Evolutionary conservation across 148 eudicot species (phyloP).

Genomic region (Talinum fruticosum): DNA sequence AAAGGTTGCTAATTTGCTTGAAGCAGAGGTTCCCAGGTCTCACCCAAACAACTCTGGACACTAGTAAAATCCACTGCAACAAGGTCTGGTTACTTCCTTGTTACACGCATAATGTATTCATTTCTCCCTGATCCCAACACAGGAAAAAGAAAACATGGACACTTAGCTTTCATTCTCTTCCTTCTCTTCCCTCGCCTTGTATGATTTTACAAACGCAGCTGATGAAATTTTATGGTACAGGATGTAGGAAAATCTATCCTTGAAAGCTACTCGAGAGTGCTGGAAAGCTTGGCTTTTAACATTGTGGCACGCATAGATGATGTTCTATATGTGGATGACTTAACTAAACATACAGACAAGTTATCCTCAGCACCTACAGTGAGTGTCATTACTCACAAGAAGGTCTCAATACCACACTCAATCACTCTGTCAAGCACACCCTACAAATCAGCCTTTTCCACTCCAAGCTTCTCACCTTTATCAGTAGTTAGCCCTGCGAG

Average conservation of each 20-base stretch:
- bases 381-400: constrained; percentile 56
- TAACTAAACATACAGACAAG: constrained; percentile 56
- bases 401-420: constrained; percentile 39
- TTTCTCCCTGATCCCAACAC: too few relatives aligned
- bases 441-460: constrained; percentile 37
- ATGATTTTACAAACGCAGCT: not conserved
- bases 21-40: constrained; percentile 80
- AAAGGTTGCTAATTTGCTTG: constrained; percentile 62
- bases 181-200: not conserved
- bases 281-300: constrained; percentile 81
- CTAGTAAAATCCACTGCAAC: constrained; percentile 74
- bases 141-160: too few relatives aligned
- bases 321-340: constrained; percentile 79
- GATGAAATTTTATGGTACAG: constrained; percentile 32
- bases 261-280: constrained; percentile 96
- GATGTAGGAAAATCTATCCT: constrained; percentile 88
- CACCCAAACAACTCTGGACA: constrained; percentile 69
- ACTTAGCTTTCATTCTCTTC: not conserved
- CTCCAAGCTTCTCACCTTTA: constrained; percentile 54
- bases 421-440: constrained; percentile 67
- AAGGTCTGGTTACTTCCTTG: constrained; percentile 40
- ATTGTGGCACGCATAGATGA: constrained; percentile 86
- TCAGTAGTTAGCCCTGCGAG: constrained; percentile 49
- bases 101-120: not conserved
- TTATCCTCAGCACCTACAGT: constrained; percentile 40